Conservation (phyloP, 2,329 filamentous ascomycete species). For the Trichothecium roseum region DNA sequence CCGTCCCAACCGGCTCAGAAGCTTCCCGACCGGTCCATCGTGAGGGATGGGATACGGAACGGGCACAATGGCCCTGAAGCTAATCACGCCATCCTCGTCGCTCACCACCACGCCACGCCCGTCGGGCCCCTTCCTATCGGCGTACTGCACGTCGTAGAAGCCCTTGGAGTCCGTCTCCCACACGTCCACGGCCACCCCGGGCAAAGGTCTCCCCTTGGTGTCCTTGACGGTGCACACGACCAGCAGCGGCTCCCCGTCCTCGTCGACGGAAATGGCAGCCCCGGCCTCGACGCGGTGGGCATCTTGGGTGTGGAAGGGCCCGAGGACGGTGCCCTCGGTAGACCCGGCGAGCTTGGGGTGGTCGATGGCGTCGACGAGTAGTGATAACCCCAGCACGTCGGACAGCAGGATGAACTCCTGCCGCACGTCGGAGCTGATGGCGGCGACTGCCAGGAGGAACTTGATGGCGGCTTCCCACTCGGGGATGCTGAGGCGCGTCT, state of each 20-base stretch:
- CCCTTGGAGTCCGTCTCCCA: conserved; percentile 72
- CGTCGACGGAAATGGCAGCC: conserved; percentile 49
- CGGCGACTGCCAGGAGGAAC: conserved; percentile 58
- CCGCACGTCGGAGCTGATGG: conserved; percentile 58
- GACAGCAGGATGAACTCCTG: conserved; percentile 71
- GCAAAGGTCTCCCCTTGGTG: conserved; percentile 46
- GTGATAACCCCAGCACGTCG: conserved; percentile 62
- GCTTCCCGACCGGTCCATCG: conserved; percentile 69
- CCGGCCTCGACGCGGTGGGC: conserved; percentile 44
- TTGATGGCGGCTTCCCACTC: conserved; percentile 65
- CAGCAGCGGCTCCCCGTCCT: conserved; percentile 54
- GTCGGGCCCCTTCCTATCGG: conserved; percentile 34
- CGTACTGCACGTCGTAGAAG: conserved; percentile 66
- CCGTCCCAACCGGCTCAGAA: conserved; percentile 52
- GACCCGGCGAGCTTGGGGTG: conserved; percentile 59
- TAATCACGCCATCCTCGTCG: conserved; percentile 35
- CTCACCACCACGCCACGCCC: conserved; percentile 18
- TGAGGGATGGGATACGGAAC: conserved; percentile 78
- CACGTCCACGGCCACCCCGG: conserved; percentile 58
- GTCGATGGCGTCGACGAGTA: conserved; percentile 67
- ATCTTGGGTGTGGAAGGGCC: conserved; percentile 71
- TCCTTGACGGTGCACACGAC: conserved; percentile 58
- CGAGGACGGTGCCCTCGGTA: conserved; percentile 69
- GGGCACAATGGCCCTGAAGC: conserved; percentile 75
- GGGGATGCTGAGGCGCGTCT: conserved; percentile 59